Base-by-base conservation (phyloP, 2,329 filamentous ascomycete genomes). In the Fusarium globosum region DNA sequence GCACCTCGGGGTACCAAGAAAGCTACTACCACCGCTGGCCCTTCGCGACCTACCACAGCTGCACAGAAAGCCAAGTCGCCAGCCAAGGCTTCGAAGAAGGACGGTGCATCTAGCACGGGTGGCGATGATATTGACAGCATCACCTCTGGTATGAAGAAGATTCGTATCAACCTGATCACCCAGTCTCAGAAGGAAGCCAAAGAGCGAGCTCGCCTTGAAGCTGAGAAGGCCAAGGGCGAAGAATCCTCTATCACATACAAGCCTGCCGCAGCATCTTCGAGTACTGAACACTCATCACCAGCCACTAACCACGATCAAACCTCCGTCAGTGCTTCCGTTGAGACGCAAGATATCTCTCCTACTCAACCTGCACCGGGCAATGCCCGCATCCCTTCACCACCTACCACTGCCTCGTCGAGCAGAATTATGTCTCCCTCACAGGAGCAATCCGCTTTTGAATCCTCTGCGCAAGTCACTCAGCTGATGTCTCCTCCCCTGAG, bases 111-210 rank as follows among this genome's bases (percentile, higher is more conserved):
- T n/a, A 53, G 46, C 41, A 43, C 71, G 30, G 45, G 58, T 8
- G 72, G 68, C 6, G 82, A 85, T 53, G 86, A 86, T 55, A 78
- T 92, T 41, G 88, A 91, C 60, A 86, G 82, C 56, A 84, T 92
- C 68, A 88, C 89, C 1, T 84, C 83, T 41, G 87, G 88, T 4
- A 88, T 91, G 86, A 90, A 88, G 78, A 90, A 88, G 79, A 88
- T 92, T 65, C 90, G 88, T 77, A 89, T 92, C 75, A 91, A 88
- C 59, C 79, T 91, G 30, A 83, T 91, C 43, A 90, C 88, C 4
- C 86, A 90, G 68, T 85, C 88, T 43, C 87, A 90, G 75, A 87
- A 85, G 73, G 89, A 90, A 56, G 88, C 87, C 4, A 86, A 84
- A 33, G 85, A 86, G 59, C 78, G 79, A 61, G 76, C 79, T n/a